These are phyloP conservation scores for Heimioporus sp. DNA, from an alignment of 768 basidiomycete genomes.

Conservation along the genomic window DNA sequence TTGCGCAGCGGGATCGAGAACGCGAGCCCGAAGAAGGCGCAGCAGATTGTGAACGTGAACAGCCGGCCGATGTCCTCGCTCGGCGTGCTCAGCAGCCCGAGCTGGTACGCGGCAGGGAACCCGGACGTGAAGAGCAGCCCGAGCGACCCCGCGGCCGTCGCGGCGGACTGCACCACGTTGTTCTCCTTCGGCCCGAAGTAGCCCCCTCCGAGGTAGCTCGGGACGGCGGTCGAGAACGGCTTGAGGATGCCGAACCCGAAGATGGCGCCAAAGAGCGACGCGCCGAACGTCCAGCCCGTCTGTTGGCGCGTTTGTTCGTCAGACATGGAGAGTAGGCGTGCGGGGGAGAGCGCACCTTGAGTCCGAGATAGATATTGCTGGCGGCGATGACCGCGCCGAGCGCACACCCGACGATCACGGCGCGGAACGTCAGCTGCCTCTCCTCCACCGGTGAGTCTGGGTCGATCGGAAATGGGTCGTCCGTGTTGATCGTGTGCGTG, in stretches of 20 bases:
- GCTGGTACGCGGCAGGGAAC: conserved; percentile 59
- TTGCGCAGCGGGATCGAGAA: conserved; percentile 63
- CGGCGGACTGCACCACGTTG: conserved; percentile 16
- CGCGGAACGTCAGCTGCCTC: conserved; percentile 52
- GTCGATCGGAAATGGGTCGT: conserved; percentile 52
- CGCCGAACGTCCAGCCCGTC: conserved; percentile 66
- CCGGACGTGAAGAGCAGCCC: conserved; percentile 61
- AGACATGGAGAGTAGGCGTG: too few species aligned
- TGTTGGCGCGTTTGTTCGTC: background rate
- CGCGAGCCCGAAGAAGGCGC: conserved; percentile 62
- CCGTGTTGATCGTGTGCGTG: conserved; percentile 18
- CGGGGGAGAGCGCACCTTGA: conserved; percentile 47
- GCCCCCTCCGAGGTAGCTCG: conserved; percentile 46
- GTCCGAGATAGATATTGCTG: conserved; percentile 64
- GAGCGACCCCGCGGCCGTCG: conserved; percentile 50
- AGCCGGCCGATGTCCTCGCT: conserved; percentile 52
- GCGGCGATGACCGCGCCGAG: conserved; percentile 58
- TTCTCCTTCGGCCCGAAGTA: conserved; percentile 67
- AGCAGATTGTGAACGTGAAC: conserved; percentile 51
- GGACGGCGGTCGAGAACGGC: conserved; percentile 48
- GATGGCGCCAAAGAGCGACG: conserved; percentile 50
- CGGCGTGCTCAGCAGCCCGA: conserved; percentile 45
- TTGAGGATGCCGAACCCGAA: conserved; percentile 53
- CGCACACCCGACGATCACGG: conserved; percentile 47
- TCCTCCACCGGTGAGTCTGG: conserved; percentile 40